A percentile compares a stretch with the other conserved stretches of the same genome.
These are phyloP conservation scores for Fomitiporia mediterranea DNA, from an alignment of 1,284 basidiomycete genomes.

Conservation along the genomic window DNA sequence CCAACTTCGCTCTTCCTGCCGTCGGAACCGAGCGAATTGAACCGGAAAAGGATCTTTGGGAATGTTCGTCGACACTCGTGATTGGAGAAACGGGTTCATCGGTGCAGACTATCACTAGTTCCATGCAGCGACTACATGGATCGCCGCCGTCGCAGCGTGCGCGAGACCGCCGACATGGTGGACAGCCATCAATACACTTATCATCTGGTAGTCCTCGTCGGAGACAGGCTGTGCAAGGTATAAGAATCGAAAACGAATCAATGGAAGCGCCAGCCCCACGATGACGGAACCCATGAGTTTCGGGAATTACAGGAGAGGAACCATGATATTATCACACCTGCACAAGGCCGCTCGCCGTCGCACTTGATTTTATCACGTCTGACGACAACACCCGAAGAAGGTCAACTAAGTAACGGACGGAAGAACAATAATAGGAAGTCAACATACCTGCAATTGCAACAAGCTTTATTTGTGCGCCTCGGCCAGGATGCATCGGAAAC, in stretches of 20 bases:
- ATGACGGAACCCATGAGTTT: too few species aligned
- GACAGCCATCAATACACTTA: slow-evolving; percentile 51
- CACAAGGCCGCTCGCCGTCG: slow-evolving; percentile 35
- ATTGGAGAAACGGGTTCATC: slow-evolving; percentile 24
- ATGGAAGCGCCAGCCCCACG: too few species aligned
- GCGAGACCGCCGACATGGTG: slow-evolving; percentile 47
- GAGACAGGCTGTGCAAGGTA: slow-evolving; percentile 35
- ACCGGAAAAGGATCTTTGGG: slow-evolving; percentile 18
- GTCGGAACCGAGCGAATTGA: slow-evolving; percentile 24
- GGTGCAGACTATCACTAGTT: slow-evolving; percentile 41
- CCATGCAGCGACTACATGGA: slow-evolving; percentile 48
- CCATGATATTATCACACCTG: slow-evolving; percentile 33
- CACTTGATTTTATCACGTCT: slow-evolving; percentile 58
- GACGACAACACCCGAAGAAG: not conserved
- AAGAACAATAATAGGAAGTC: not conserved
- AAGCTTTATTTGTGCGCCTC: slow-evolving; percentile 14
- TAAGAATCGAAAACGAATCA: too few species aligned
- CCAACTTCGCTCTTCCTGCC: slow-evolving; percentile 51
- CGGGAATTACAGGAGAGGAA: too few species aligned
- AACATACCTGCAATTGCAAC: slow-evolving; percentile 16
- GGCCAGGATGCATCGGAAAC: slow-evolving; percentile 7
- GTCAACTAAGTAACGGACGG: not conserved
- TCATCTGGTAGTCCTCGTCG: slow-evolving; percentile 43
- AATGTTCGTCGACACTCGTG: slow-evolving; percentile 23
- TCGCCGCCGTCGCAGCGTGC: slow-evolving; percentile 52